A percentile compares a stretch with the other conserved stretches of the same genome.
Evolutionary conservation across 768 basidiomycete genomes (phyloP).

Genomic region (Leccinum sublutescens): DNA sequence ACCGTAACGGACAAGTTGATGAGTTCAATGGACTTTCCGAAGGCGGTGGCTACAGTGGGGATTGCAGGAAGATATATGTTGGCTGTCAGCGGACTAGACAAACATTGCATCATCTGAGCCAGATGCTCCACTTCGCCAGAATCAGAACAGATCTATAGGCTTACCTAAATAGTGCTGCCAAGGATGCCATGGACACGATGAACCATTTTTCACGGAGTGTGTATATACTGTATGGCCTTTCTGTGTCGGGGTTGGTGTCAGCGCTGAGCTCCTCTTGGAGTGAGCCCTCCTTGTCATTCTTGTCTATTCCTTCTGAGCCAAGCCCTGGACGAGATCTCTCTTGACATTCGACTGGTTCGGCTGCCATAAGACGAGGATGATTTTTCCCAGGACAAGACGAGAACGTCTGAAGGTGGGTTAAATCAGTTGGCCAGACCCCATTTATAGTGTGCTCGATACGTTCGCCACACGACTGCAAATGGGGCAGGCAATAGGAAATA

Average conservation of each 20-base stretch:
- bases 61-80: conserved; percentile 83
- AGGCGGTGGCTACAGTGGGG: conserved; percentile 56
- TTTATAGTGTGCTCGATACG: background rate
- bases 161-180: conserved; percentile 66
- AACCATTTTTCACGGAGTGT: conserved; percentile 62
- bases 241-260: background rate
- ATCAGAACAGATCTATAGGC: background rate
- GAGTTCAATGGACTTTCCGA: conserved; percentile 63
- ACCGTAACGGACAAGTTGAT: conserved; percentile 77
- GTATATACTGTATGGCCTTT: conserved; percentile 47
- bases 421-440: background rate
- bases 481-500: background rate
- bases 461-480: background rate
- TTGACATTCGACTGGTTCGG: conserved; percentile 6
- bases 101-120: background rate
- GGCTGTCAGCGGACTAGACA: conserved; percentile 60
- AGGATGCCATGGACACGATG: conserved; percentile 58
- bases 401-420: background rate
- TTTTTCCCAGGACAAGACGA: background rate
- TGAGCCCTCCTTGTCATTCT: background rate
- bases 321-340: background rate
- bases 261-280: background rate
- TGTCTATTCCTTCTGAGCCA: background rate
- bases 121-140: background rate
- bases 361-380: background rate